These are phyloP conservation scores for Alternaria ethzedia DNA, from an alignment of 2,329 filamentous ascomycete species.

Conservation along the genomic window DNA sequence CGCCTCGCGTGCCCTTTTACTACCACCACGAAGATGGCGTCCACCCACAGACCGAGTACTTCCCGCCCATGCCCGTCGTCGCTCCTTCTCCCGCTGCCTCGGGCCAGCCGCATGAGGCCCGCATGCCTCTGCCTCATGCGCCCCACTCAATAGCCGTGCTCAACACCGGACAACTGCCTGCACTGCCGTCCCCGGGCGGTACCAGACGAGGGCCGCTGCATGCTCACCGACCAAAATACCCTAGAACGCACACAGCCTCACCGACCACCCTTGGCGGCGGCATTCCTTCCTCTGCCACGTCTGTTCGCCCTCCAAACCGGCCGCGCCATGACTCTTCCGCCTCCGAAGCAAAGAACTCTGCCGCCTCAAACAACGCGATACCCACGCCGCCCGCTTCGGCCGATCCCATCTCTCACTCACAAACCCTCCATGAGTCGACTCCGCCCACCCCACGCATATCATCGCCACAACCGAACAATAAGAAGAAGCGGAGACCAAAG, in stretches of 20 bases:
- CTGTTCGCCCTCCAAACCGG: conserved; percentile 33
- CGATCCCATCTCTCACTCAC: conserved; percentile 50
- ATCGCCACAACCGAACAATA: conserved; percentile 57
- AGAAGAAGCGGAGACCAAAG: conserved; percentile 52
- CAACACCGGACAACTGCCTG: conserved; percentile 78
- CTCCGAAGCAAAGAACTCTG: conserved; percentile 52
- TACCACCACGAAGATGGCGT: conserved; percentile 67
- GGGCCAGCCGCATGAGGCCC: conserved; percentile 47
- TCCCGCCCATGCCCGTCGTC: conserved; percentile 67
- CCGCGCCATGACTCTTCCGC: conserved; percentile 51
- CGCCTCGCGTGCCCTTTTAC: conserved; percentile 65
- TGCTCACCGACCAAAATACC: conserved; percentile 65
- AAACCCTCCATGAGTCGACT: conserved; percentile 47
- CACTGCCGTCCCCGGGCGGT: conserved; percentile 82
- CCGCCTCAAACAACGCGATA: conserved; percentile 57
- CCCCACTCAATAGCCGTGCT: conserved; percentile 77
- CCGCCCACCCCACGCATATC: conserved; percentile 58
- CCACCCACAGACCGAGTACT: conserved; percentile 80
- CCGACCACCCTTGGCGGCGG: conserved; percentile 67
- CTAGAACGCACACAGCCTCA: conserved; percentile 79
- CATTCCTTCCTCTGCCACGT: conserved; percentile 51
- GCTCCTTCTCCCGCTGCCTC: conserved; percentile 51
- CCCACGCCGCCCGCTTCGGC: conserved; percentile 60
- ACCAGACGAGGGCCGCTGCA: conserved; percentile 56
- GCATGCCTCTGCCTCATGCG: conserved; percentile 48